Evolutionary conservation across 2,329 filamentous ascomycete genomes (phyloP), one percentile per base, ranked within the genome.

Genomic region (Aspergillus pseudoviridinutans): DNA sequence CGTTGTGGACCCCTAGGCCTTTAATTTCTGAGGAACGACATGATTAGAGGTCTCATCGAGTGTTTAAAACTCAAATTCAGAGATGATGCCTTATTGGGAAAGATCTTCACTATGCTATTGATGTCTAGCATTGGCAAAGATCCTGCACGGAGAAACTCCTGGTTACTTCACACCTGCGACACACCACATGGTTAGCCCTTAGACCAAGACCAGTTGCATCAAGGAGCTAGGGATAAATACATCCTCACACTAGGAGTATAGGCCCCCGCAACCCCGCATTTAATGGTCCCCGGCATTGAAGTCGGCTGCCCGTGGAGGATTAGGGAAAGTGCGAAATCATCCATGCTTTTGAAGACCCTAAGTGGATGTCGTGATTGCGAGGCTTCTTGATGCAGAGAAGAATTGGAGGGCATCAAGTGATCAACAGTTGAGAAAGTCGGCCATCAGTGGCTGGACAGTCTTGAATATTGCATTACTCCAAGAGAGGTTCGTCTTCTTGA

Each of bases 221-320:
- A 38, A 7, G 14, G 32, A 17, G 6, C 14, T 17, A 7, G 32
- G 32, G 32, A 38, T 38, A 17, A 38, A 38, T 38, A 38, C 32
- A 17, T 38, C 5, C 32, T 38, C 14, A 7, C 17, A 35, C 29
- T 35, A 35, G 29, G 17, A 38, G 29, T 17, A 38, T 17, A 7
- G 32, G 5, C 14, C 32, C 4, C 32, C 32, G 14, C 20, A 46
- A 44, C 51, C 52, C 49, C 52, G 53, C 57, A 53, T 50, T 20
- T 46, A 8, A 46, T 10, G 20, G 42, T 6, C 42, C 9, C 42
- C 22, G 3, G 17, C 20, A 46, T 2, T 20, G 41, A 20, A 20
- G n/a, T 46, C n/a, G 9, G 9, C 35, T 28, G 35, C 25, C 57
- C 57, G 57, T 54, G 57, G 28, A 53, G 50, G 28, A 56, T 51